Conservation (phyloP, 1,284 basidiomycete species). For the Trichosporon faecale region DNA sequence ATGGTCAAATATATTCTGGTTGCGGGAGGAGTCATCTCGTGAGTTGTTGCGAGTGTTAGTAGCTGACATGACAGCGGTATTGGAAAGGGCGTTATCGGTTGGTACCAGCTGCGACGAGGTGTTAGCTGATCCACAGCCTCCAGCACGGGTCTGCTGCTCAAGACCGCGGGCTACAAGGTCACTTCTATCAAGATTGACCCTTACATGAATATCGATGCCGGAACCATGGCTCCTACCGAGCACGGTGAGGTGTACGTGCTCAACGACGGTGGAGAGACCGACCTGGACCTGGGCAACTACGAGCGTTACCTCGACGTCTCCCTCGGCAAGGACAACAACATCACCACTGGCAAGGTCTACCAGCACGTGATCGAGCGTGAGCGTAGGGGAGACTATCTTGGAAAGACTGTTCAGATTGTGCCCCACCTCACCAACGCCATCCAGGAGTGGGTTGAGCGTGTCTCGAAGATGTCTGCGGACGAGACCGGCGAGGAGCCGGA, state of each 20-base stretch:
- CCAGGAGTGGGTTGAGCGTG: constrained; percentile 97
- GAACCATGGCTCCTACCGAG: constrained; percentile 98
- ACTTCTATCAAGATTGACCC: constrained; percentile 99
- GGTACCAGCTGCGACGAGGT: background rate
- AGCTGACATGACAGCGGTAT: background rate
- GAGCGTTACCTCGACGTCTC: constrained; percentile 97
- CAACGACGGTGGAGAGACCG: constrained; percentile 98
- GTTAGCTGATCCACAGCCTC: constrained; percentile 62
- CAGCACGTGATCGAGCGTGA: constrained; percentile 96
- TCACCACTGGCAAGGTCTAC: constrained; percentile 98
- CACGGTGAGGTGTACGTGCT: constrained; percentile 99
- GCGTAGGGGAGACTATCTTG: constrained; percentile 94
- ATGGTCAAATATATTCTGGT: constrained; percentile 80
- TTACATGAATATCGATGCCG: constrained; percentile 99
- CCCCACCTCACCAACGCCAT: constrained; percentile 96
- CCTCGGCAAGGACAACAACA: constrained; percentile 90
- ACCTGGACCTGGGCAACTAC: constrained; percentile 97
- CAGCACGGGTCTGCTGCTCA: constrained; percentile 91
- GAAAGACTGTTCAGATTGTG: constrained; percentile 97
- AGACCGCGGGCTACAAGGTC: constrained; percentile 92
- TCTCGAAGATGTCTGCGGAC: constrained; percentile 89
- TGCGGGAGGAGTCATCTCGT: constrained; percentile 77
- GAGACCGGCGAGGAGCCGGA: constrained; percentile 91
- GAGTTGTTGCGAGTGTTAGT: constrained; percentile 20
- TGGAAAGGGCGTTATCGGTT: background rate